Conservation (phyloP, 2,329 filamentous ascomycete genomes). For the Cladophialophora carrionii region DNA sequence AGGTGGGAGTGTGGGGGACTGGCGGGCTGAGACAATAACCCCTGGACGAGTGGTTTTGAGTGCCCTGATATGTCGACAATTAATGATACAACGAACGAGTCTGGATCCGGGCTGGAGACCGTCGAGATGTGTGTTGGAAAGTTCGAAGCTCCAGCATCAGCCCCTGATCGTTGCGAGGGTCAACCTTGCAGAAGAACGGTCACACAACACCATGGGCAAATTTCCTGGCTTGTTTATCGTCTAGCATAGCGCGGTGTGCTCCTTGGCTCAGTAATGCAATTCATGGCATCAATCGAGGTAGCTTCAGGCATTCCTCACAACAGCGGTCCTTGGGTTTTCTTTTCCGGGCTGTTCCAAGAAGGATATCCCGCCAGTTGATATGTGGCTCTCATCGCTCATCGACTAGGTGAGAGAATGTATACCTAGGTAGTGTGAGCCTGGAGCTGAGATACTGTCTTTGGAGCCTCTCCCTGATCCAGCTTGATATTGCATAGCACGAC, state of each 20-base stretch:
- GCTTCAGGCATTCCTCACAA: background rate
- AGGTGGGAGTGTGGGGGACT: constrained; percentile 14
- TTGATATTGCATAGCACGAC: too few species aligned
- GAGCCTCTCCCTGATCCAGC: too few species aligned
- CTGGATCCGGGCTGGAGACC: background rate
- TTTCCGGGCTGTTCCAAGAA: background rate
- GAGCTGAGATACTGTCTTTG: too few species aligned
- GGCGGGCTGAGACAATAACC: background rate
- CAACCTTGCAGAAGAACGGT: background rate
- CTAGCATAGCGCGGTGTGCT: background rate
- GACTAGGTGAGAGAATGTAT: too few species aligned
- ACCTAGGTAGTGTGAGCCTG: too few species aligned
- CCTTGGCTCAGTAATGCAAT: background rate
- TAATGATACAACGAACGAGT: background rate
- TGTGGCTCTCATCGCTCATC: too few species aligned
- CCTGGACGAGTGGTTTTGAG: background rate
- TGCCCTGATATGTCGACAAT: background rate
- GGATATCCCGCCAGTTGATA: too few species aligned
- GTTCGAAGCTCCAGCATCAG: background rate
- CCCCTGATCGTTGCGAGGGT: background rate
- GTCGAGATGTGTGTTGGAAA: background rate
- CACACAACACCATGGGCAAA: background rate
- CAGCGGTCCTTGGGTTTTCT: background rate
- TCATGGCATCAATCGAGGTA: background rate
- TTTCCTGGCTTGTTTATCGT: background rate